Evolutionary conservation across 1,139 yeast species (phyloP), one percentile per base, ranked within the genome.

Genomic region (Debaryomycetaceae sp.): DNA sequence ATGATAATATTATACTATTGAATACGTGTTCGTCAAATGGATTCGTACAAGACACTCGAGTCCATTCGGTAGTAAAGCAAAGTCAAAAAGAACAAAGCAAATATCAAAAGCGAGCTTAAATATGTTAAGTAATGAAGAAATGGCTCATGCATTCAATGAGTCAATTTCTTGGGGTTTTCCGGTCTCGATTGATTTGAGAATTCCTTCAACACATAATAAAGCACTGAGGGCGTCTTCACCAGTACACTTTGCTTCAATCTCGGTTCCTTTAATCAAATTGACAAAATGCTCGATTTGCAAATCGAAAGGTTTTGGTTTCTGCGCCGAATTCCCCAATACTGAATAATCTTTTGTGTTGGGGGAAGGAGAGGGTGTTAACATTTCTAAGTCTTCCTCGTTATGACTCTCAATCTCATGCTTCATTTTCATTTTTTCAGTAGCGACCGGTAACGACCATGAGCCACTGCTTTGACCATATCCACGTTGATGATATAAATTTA

Each of bases 171-270:
- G 73, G 2, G 76, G 76, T 44, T 56, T 40, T 0, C 73, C 76
- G 6, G 69, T 58, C 29, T 62, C 63, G 40, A 71, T 63, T 6
- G 72, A 66, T 40, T 60, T 57, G 43, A 64, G 45, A 4, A 72
- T 75, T 1, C 76, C 73, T 44, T 72, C 73, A 24, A 72, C 68
- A 48, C 74, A 68, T 42, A 71, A 58, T 40, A 72, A 56, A 0
- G 76, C 73, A 40, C 63, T 57, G 46, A 70, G 59, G 5, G 76
- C 77, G 52, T 71, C 76, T 39, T 65, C 68, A 2, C 75, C 75
- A 1, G 70, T 55, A 49, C 77, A 72, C 43, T 65, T 67, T 31
- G 63, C 61, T 17, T 52, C 62, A 1, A 54, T 46, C 46, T 71
- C 76, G 1, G 44, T 43, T 5, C 73, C 75, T 6, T 53, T 60